These are phyloP conservation scores for Byssothecium circinans DNA, from an alignment of 2,329 filamentous ascomycete genomes.

Conservation along the genomic window DNA sequence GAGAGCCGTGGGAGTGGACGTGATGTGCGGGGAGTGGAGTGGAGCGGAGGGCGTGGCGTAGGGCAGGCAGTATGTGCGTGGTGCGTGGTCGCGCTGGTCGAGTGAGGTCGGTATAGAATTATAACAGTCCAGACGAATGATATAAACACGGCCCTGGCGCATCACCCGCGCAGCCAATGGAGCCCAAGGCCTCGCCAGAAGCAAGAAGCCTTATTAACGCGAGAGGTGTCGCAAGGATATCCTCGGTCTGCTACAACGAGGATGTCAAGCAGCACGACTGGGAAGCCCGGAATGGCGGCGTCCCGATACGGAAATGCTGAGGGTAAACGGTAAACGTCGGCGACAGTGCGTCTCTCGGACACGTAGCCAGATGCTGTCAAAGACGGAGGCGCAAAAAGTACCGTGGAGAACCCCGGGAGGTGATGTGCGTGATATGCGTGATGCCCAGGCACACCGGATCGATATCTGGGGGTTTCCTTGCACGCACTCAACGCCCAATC, in stretches of 20 bases:
- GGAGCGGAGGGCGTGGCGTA: neutral
- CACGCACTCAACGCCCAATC: conserved; percentile 29
- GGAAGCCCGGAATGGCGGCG: conserved; percentile 32
- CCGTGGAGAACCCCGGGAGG: conserved; percentile 37
- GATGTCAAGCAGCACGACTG: conserved; percentile 29
- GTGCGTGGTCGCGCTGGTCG: conserved; percentile 1
- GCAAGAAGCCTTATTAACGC: conserved; percentile 40
- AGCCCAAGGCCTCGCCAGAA: conserved; percentile 36
- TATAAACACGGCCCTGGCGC: conserved; percentile 42
- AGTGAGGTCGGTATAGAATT: conserved; percentile 12
- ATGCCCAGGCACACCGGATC: conserved; percentile 32
- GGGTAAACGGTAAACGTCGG: conserved; percentile 35
- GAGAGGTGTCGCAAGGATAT: conserved; percentile 39
- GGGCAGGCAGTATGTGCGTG: neutral
- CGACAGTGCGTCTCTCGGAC: conserved; percentile 29
- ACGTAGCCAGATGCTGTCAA: conserved; percentile 36
- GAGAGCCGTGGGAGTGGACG: conserved; percentile 19
- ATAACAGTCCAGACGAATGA: conserved; percentile 29
- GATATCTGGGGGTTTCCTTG: conserved; percentile 42
- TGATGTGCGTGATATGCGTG: conserved; percentile 14
- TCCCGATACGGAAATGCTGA: conserved; percentile 43
- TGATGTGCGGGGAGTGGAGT: conserved; percentile 19
- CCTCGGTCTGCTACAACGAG: conserved; percentile 41
- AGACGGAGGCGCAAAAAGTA: conserved; percentile 33
- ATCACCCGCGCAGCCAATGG: conserved; percentile 41